These are phyloP conservation scores for Leptoxyphium fumago DNA, from an alignment of 2,329 filamentous ascomycete species.

Conservation along the genomic window DNA sequence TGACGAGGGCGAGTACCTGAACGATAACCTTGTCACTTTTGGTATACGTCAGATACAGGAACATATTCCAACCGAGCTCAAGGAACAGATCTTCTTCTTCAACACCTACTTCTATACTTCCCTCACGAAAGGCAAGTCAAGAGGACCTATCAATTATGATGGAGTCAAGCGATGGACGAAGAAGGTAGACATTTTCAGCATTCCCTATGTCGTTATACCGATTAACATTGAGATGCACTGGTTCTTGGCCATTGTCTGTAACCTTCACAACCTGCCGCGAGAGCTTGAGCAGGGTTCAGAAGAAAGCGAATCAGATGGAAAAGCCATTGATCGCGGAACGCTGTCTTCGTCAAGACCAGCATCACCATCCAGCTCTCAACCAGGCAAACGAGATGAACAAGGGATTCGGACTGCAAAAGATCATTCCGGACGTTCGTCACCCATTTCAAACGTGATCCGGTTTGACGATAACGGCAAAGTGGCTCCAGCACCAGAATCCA, in stretches of 20 bases:
- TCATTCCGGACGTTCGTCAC: background rate
- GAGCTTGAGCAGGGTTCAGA: background rate
- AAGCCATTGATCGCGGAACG: background rate
- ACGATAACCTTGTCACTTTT: constrained; percentile 84
- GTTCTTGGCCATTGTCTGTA: constrained; percentile 93
- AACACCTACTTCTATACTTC: constrained; percentile 85
- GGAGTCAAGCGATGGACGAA: constrained; percentile 79
- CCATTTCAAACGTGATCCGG: background rate
- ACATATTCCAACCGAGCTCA: constrained; percentile 19
- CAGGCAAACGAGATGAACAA: background rate
- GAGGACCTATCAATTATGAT: constrained; percentile 59
- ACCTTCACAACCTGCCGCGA: constrained; percentile 33
- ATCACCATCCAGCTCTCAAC: background rate
- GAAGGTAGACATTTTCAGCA: constrained; percentile 67
- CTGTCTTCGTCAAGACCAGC: background rate
- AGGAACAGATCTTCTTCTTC: constrained; percentile 63
- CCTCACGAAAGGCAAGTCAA: constrained; percentile 43
- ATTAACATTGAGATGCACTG: constrained; percentile 79
- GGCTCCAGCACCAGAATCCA: background rate
- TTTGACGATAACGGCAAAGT: constrained; percentile 7
- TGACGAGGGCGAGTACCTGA: constrained; percentile 73
- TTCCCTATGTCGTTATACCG: constrained; percentile 81
- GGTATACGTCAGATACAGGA: constrained; percentile 46
- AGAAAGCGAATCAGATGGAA: background rate
- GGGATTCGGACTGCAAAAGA: background rate